Base-by-base conservation (phyloP, 179 eudicot genomes). In the Beta corolliflora region DNA sequence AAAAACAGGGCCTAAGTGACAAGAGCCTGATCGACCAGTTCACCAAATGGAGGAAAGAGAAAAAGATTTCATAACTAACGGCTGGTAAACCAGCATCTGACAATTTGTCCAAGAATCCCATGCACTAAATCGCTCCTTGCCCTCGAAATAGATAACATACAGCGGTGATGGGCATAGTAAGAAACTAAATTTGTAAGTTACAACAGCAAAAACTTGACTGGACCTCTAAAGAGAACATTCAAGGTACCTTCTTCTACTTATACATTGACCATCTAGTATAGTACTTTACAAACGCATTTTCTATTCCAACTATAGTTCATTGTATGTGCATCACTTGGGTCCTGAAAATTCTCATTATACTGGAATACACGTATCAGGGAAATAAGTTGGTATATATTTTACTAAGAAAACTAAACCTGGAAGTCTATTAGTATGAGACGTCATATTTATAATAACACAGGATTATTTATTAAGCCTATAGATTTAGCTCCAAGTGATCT, bases 401-500 rank as follows among this genome's bases (percentile, higher is more conserved):
- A 56, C 25, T 54, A 16, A 18, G 19, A 11, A 25, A 21, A 7
- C 15, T 75, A 69, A 12, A 58, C 23, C 65, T 14, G 8, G 58
- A 67, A 12, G 56, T 21, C 9, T 66, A 53, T 53, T 46, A 25
- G 21, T 7, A 58, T 60, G 60, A 18, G 15, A 31, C 61, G 59
- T 46, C 29, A 3, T 60, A 25, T 31, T 19, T 21, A 52, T 58
- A 64, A 25, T 36, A 61, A 69, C 16, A 67, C 1, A 10, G 18
- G 23, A 59, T 31, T 10, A 71, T 25, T 25, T 25, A 19, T 19
- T 29, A 41, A 69, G 23, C 41, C 41, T 12, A 41, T 31, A 68
- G 48, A 76, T 60, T 44, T 61, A 75, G 45, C 21, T 52, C n/a
- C 7, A 81, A 77, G 50, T 48, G 56, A 69, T 66, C 75, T 68